Percentiles rank a stretch among this genome's conserved stretches.
phyloP scores from a whole-genome alignment of 2,329 filamentous ascomycete species.

The Pestalotiopsis sp. region DNA sequence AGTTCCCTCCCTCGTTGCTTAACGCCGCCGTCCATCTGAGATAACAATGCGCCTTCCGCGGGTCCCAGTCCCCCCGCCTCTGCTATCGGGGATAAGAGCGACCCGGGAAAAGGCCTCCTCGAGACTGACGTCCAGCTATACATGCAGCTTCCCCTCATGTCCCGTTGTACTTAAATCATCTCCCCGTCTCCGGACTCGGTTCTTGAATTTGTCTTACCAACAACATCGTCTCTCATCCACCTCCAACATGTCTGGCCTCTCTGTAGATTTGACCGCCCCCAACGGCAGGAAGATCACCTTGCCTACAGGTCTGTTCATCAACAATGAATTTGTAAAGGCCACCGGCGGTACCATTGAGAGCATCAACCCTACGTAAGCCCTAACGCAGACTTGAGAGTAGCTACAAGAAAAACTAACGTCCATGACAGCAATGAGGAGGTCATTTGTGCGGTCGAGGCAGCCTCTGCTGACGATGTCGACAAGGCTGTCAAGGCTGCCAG shows the following conservation, averaged over 20 bases:
- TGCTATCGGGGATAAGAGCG: background rate
- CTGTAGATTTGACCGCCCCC: constrained; percentile 67
- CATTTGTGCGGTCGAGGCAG: constrained; percentile 70
- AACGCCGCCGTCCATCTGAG: background rate
- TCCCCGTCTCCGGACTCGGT: background rate
- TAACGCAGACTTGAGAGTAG: background rate
- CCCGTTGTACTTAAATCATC: constrained; percentile 1
- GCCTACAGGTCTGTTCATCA: constrained; percentile 73
- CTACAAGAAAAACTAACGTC: background rate
- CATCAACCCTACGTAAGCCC: constrained; percentile 65
- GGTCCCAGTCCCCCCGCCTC: background rate
- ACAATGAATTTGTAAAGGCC: constrained; percentile 72
- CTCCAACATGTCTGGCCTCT: constrained; percentile 31
- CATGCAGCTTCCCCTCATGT: constrained; percentile 1
- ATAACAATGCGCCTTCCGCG: background rate
- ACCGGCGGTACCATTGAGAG: constrained; percentile 60
- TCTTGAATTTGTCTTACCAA: background rate
- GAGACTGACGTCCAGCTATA: background rate
- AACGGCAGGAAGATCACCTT: constrained; percentile 70
- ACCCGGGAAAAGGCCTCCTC: background rate
- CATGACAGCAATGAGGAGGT: constrained; percentile 53
- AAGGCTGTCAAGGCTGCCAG: constrained; percentile 69
- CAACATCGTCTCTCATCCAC: background rate
- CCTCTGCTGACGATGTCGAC: constrained; percentile 66
- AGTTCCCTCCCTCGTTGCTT: background rate